Percentiles rank a stretch among this genome's conserved stretches.
Conservation (phyloP, 2,329 filamentous ascomycete species). For the Hymenoscyphus fructigenus region DNA sequence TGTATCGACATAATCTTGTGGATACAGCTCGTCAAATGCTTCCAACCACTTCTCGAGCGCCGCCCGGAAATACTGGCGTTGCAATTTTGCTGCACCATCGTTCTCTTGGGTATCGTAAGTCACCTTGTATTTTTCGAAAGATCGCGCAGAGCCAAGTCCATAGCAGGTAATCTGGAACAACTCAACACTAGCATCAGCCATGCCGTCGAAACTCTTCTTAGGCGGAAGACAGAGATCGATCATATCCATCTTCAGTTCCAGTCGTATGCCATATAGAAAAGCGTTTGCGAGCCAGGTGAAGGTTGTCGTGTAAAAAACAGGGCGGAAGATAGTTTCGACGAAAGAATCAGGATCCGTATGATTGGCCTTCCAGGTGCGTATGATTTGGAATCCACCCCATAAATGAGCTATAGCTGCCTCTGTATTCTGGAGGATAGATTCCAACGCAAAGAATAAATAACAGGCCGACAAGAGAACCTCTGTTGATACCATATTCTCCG, state of each 20-base stretch:
- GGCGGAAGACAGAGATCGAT: background rate
- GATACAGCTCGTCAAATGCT: background rate
- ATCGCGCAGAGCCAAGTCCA: background rate
- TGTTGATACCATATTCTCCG: background rate
- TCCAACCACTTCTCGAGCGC: background rate
- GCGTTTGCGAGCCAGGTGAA: background rate
- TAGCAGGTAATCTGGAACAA: conserved; percentile 5
- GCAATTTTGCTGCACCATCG: background rate
- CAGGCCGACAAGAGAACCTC: background rate
- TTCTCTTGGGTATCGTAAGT: background rate
- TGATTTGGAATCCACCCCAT: background rate
- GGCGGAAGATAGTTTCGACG: background rate
- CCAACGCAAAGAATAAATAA: background rate
- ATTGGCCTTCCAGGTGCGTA: background rate
- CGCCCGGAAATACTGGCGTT: background rate
- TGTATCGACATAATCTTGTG: background rate
- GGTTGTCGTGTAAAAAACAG: background rate
- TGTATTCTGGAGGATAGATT: background rate
- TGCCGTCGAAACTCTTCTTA: background rate
- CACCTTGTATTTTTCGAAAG: background rate
- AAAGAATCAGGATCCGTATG: background rate
- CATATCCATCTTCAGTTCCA: background rate
- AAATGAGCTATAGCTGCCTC: background rate
- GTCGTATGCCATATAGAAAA: background rate
- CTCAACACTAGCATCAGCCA: conserved; percentile 6